phyloP scores from a whole-genome alignment of 345 rosid genomes.

The Corchorus capsularis region DNA sequence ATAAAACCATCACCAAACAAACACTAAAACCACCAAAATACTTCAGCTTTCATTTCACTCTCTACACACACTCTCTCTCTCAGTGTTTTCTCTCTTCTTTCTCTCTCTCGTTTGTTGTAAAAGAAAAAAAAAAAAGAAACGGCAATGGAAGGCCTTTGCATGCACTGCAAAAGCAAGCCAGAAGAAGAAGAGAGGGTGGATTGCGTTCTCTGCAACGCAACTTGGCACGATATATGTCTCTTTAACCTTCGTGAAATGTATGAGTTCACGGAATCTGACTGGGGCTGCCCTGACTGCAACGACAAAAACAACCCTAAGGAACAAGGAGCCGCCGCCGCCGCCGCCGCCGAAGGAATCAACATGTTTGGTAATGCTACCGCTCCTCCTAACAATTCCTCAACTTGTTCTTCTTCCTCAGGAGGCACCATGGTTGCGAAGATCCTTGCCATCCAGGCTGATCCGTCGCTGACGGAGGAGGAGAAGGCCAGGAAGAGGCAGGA shows the following conservation, averaged over 20 bases:
- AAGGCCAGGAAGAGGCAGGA: conserved; percentile 50
- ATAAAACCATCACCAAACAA: too few species aligned
- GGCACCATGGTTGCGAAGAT: conserved; percentile 27
- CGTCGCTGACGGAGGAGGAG: conserved; percentile 36
- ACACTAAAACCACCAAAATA: too few species aligned
- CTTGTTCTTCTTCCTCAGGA: background rate
- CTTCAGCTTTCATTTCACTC: too few species aligned
- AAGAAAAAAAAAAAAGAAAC: too few species aligned
- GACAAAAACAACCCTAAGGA: background rate
- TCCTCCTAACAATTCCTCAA: too few species aligned
- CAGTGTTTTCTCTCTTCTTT: too few species aligned
- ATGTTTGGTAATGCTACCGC: background rate
- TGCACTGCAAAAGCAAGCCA: conserved; percentile 50
- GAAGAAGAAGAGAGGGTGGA: conserved; percentile 39
- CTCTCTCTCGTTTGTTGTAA: too few species aligned
- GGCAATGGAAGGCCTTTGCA: conserved; percentile 38
- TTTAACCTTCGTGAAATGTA: conserved; percentile 39
- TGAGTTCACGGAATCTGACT: conserved; percentile 28
- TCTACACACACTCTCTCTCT: too few species aligned
- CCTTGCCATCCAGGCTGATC: conserved; percentile 48
- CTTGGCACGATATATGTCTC: conserved; percentile 74
- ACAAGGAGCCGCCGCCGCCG: background rate
- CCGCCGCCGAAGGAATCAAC: background rate
- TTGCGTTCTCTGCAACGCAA: conserved; percentile 57
- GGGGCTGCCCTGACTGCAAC: conserved; percentile 72